Evolutionary conservation across 1,139 yeast genomes (phyloP).

Genomic region (Taiozyma sp.): DNA sequence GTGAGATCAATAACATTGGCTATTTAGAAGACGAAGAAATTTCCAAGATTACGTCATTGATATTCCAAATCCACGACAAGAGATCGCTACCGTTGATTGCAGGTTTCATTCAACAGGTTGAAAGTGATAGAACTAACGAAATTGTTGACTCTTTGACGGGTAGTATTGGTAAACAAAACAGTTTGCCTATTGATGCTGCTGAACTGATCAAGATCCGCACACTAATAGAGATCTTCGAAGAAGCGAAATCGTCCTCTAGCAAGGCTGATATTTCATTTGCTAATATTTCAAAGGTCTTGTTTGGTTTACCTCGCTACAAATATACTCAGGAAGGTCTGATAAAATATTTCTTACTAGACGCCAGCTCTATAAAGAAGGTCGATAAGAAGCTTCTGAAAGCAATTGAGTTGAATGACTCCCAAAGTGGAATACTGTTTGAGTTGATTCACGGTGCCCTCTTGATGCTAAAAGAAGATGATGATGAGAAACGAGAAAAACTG

Average conservation of each 20-base stretch:
- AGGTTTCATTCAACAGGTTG: conserved; percentile 38
- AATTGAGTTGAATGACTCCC: conserved; percentile 22
- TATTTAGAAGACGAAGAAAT: conserved; percentile 57
- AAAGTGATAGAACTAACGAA: conserved; percentile 31
- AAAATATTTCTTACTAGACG: conserved; percentile 39
- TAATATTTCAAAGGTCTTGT: conserved; percentile 23
- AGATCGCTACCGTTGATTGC: conserved; percentile 36
- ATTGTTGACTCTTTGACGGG: conserved; percentile 33
- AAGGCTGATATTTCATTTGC: conserved; percentile 10
- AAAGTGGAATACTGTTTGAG: conserved; percentile 22
- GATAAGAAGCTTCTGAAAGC: conserved; percentile 19
- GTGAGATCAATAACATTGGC: conserved; percentile 55
- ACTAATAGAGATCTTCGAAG: conserved; percentile 33
- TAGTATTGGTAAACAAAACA: conserved; percentile 26
- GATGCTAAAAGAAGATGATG: conserved; percentile 6
- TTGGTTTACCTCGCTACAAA: conserved; percentile 25
- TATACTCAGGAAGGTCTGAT: conserved; percentile 35
- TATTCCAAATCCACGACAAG: conserved; percentile 35
- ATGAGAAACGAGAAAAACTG: conserved; percentile 6
- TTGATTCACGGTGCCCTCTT: conserved; percentile 28
- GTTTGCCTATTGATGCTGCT: conserved; percentile 29
- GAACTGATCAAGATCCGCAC: conserved; percentile 35
- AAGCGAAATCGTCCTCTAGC: conserved; percentile 11
- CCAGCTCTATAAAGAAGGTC: conserved; percentile 28
- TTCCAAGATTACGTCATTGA: conserved; percentile 35